These are phyloP conservation scores for Cutaneotrichosporon curvatum DNA, from an alignment of 1,284 basidiomycete genomes.

Conservation along the genomic window DNA sequence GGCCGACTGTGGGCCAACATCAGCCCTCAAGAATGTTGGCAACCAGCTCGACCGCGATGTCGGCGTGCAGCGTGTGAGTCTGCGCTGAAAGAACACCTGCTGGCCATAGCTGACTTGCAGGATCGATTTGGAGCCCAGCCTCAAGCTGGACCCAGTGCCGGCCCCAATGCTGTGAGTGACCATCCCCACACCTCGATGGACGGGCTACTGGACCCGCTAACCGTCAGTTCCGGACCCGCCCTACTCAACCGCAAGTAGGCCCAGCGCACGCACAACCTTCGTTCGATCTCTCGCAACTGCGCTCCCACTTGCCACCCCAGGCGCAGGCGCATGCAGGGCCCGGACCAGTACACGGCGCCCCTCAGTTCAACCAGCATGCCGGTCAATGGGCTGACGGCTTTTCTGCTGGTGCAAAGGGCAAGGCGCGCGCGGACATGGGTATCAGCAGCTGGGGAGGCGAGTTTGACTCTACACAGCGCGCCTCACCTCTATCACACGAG, in stretches of 20 bases:
- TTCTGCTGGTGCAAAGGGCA: conserved; percentile 11
- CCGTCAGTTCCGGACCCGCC: conserved; percentile 12
- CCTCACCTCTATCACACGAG: not conserved
- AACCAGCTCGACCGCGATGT: conserved; percentile 33
- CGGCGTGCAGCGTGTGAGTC: conserved; percentile 33
- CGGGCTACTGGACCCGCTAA: not conserved
- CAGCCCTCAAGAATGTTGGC: conserved; percentile 33
- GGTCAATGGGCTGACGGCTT: conserved; percentile 22
- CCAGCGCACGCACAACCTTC: conserved; percentile 7
- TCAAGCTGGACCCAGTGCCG: conserved; percentile 9
- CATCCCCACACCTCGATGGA: not conserved
- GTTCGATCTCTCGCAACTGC: conserved; percentile 38
- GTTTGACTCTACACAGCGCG: conserved; percentile 10
- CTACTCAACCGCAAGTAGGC: not conserved
- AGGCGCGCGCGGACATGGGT: conserved; percentile 7
- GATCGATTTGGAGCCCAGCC: conserved; percentile 10
- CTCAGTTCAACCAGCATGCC: not conserved
- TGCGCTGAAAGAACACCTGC: no score
- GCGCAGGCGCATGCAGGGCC: not conserved
- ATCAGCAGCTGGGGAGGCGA: conserved; percentile 17
- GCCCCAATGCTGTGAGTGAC: conserved; percentile 11
- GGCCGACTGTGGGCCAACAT: conserved; percentile 35
- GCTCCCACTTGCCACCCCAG: conserved; percentile 27
- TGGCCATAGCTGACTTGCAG: conserved; percentile 4
- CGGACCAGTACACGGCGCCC: not conserved